Percentiles rank a stretch among this genome's conserved stretches.
Evolutionary conservation across 176 grass and related monocot species (phyloP).

Genomic region (Alloteropsis semialata): DNA sequence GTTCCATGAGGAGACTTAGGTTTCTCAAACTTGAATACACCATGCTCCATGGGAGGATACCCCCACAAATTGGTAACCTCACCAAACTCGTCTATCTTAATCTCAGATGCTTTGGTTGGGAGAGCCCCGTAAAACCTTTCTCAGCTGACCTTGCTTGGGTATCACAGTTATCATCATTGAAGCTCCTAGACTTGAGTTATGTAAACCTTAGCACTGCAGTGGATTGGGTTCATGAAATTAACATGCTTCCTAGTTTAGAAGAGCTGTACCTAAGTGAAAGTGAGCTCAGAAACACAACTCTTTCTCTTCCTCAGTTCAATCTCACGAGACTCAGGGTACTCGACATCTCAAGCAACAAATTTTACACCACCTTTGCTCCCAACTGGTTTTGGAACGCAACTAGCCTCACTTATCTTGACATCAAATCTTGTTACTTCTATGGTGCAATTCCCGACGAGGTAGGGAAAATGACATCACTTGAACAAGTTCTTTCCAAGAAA

Average conservation of each 20-base stretch:
- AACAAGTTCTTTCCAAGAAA: not conserved
- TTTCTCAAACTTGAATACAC: slow-evolving; percentile 16
- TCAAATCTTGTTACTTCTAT: not conserved
- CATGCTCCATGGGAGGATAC: not conserved
- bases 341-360: not conserved
- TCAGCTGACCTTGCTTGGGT: slow-evolving; percentile 12
- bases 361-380: not conserved
- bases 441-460: not conserved
- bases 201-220: not conserved
- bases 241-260: slow-evolving; percentile 5
- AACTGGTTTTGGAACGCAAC: slow-evolving; percentile 34
- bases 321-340: not conserved
- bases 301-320: slow-evolving; percentile 1
- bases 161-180: slow-evolving; percentile 18
- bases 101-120: not conserved
- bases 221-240: slow-evolving; percentile 16
- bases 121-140: no score
- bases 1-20: slow-evolving; percentile 18
- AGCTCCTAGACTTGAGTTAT: slow-evolving; percentile 16
- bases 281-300: not conserved
- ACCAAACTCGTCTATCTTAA: slow-evolving; percentile 35
- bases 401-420: not conserved
- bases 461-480: slow-evolving; percentile 21
- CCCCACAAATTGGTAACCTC: slow-evolving; percentile 31
- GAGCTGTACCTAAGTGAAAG: not conserved